These are phyloP conservation scores for Neobulgaria alba DNA, from an alignment of 2,329 filamentous ascomycete genomes.

Conservation along the genomic window DNA sequence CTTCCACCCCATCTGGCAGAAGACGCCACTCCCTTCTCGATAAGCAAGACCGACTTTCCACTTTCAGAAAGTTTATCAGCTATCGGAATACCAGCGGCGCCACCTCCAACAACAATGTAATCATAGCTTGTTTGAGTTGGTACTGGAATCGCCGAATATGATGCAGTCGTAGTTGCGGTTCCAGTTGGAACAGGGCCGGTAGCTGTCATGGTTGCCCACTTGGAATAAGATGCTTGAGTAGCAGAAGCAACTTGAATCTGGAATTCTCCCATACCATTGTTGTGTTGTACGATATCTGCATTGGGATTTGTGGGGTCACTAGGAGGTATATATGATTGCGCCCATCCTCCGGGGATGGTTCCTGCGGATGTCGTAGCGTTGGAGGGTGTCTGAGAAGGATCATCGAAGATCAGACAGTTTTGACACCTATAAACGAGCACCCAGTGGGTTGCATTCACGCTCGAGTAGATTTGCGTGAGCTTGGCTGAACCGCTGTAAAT, in stretches of 20 bases:
- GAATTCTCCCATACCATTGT: slow-evolving; percentile 47
- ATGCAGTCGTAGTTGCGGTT: slow-evolving; percentile 23
- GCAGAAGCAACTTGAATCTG: slow-evolving; percentile 36
- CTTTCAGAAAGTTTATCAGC: slow-evolving; percentile 51
- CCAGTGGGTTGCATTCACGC: slow-evolving; percentile 49
- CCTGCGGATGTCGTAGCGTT: slow-evolving; percentile 37
- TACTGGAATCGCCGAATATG: slow-evolving; percentile 31
- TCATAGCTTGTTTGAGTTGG: slow-evolving; percentile 41
- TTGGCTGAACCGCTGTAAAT: slow-evolving; percentile 54
- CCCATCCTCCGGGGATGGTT: slow-evolving; percentile 45
- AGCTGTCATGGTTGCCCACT: slow-evolving; percentile 26
- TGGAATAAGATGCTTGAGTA: slow-evolving; percentile 31
- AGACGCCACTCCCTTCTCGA: slow-evolving; percentile 52
- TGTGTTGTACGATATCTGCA: slow-evolving; percentile 43
- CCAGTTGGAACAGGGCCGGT: slow-evolving; percentile 17
- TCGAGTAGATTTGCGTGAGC: slow-evolving; percentile 50
- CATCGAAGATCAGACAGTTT: slow-evolving; percentile 45
- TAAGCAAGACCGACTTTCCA: slow-evolving; percentile 55
- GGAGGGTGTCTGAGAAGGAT: slow-evolving; percentile 35
- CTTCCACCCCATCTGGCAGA: slow-evolving; percentile 56
- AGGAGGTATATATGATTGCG: slow-evolving; percentile 35
- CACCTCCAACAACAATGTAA: slow-evolving; percentile 46
- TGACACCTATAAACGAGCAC: slow-evolving; percentile 58
- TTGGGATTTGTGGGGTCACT: slow-evolving; percentile 35
- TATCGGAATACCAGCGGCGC: slow-evolving; percentile 45